Evolutionary conservation across 225 moss, liverwort and hornwort species (phyloP).

Genomic region (Pseudisothecium myosuroides): DNA sequence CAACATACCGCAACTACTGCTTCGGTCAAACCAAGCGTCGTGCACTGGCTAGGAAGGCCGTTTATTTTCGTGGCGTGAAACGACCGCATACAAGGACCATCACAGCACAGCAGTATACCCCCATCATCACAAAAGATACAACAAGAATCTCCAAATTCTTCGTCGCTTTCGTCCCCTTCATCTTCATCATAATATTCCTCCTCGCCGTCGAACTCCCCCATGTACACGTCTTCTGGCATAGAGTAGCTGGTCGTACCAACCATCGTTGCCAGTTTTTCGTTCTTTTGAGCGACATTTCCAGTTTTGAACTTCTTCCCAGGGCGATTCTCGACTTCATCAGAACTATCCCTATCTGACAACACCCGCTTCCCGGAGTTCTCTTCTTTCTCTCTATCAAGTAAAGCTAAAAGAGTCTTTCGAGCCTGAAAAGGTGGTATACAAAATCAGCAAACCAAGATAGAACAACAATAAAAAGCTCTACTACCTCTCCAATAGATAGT

Average conservation of each 20-base stretch:
- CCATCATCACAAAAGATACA: conserved; percentile 51
- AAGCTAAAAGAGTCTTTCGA: not conserved
- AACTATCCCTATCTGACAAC: not conserved
- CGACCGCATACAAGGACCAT: conserved; percentile 60
- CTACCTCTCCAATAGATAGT: not conserved
- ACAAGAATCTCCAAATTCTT: conserved; percentile 23
- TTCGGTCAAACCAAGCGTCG: conserved; percentile 2
- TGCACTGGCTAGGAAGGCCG: not conserved
- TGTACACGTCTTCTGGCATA: not conserved
- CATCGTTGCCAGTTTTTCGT: not conserved
- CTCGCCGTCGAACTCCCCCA: conserved; percentile 5
- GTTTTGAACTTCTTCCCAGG: conserved; percentile 4
- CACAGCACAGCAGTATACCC: conserved; percentile 38
- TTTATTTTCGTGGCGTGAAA: conserved; percentile 20
- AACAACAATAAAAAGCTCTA: not conserved
- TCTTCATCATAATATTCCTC: conserved; percentile 1
- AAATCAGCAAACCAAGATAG: not conserved
- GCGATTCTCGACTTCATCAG: not conserved
- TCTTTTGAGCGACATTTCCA: not conserved
- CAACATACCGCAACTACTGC: conserved; percentile 26
- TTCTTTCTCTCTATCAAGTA: not conserved
- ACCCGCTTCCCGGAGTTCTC: conserved; percentile 10
- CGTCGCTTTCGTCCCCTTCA: conserved; percentile 8
- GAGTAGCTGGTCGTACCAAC: not conserved
- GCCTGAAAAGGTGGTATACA: conserved; percentile 7